Base-by-base conservation (phyloP, 148 eudicot genomes). In the Camellia granthamiana region DNA sequence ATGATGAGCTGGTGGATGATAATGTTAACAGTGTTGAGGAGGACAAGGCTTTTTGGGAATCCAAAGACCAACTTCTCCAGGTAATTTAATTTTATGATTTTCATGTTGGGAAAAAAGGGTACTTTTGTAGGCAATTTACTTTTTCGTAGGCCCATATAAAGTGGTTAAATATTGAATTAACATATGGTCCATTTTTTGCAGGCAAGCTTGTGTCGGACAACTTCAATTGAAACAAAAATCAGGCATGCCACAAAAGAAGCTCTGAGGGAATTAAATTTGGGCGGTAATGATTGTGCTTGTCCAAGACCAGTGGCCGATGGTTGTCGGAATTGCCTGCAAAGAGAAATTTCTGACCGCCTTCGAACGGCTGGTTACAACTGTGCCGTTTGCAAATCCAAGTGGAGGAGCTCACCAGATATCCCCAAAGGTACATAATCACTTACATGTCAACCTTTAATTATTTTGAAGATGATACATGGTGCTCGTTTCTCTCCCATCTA, bases 401-500 rank as follows among this genome's bases (percentile, higher is more conserved):
- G 88, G 88, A 80, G 72, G 54, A 80, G 85, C 81, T 85, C 85
- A 54, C 65, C 81, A 1, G 72, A 85, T 23, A 79, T 85, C 10
- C 85, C 83, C 13, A 51, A 78, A 59, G 85, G 85, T 83, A 41
- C 38, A 54, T 30, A n/a, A 52, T 42, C 23, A 3, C 64, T 44
- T 14, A 6, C 10, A 15, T 30, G 41, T 42, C 6, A 19, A 7
- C 12, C n/a, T 1, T 30, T 30, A 30, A 30, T 30, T 30, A 30
- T 30, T 30, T 30, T 30, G 38, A 30, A 30, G 38, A 30, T 30
- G 38, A 30, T 30, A 30, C 1, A 30, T 30, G 9, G 11, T n/a
- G 38, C 38, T 30, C 38, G 38, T 30, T 30, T 30, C 38, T 30
- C 38, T 1, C 38, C 38, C 38, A 30, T 30, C 38, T 62, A n/a